Evolutionary conservation across 2,329 filamentous ascomycete genomes (phyloP).

Genomic region (Exophiala xenobiotica): DNA sequence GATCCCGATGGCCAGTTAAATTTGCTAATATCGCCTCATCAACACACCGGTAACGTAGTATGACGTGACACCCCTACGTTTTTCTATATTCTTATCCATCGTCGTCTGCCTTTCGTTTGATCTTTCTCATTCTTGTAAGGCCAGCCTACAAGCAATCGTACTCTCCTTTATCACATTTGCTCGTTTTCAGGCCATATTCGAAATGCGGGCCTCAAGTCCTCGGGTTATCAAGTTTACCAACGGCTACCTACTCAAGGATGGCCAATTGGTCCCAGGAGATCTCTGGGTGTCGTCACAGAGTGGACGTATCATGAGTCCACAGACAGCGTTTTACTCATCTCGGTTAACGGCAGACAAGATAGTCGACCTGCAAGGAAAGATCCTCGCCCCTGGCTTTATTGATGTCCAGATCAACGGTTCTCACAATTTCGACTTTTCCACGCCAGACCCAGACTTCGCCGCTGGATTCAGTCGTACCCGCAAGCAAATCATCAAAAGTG

Average conservation of each 20-base stretch:
- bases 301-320: slow-evolving; percentile 75
- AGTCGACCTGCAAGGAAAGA: slow-evolving; percentile 77
- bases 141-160: slow-evolving; percentile 23
- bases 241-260: slow-evolving; percentile 71
- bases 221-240: slow-evolving; percentile 85
- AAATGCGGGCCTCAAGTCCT: slow-evolving; percentile 33
- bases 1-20: slow-evolving; percentile 15
- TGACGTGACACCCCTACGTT: slow-evolving; percentile 26
- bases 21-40: slow-evolving; percentile 1
- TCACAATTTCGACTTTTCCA: slow-evolving; percentile 88
- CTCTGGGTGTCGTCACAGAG: slow-evolving; percentile 83
- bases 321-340: slow-evolving; percentile 55
- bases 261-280: slow-evolving; percentile 69
- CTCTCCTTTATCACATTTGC: slow-evolving; percentile 9
- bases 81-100: slow-evolving; percentile 40
- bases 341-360: slow-evolving; percentile 64
- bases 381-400: slow-evolving; percentile 81
- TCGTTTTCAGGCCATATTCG: slow-evolving; percentile 32
- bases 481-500: slow-evolving; percentile 68
- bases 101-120: slow-evolving; percentile 67
- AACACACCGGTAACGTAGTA: slow-evolving; percentile 7
- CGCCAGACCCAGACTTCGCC: slow-evolving; percentile 66
- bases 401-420: slow-evolving; percentile 91
- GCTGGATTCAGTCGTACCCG: slow-evolving; percentile 73
- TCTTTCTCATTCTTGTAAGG: slow-evolving; percentile 26